Conservation (phyloP, 306 rosid genomes). For the Vachellia pachyceras region DNA sequence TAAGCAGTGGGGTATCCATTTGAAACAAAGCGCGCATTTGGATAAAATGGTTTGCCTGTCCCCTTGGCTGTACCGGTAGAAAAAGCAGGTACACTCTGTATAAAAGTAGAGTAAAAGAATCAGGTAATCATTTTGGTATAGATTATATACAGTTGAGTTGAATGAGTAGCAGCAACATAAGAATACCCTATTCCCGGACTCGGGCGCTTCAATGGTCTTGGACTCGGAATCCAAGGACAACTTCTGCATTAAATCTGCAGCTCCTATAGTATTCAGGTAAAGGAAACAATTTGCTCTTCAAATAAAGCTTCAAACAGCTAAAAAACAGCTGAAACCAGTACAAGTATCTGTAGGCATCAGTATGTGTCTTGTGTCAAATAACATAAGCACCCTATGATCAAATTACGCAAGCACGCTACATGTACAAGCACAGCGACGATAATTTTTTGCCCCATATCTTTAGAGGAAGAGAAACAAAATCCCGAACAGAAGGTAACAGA, state of each 20-base stretch:
- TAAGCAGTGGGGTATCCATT: constrained; percentile 49
- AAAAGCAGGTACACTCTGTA: not conserved
- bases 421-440: not conserved
- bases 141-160: too few species aligned
- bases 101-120: not conserved
- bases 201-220: constrained; percentile 38
- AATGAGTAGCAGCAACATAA: too few species aligned
- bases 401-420: not conserved
- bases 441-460: not conserved
- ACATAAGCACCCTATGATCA: constrained; percentile 5
- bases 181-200: constrained; percentile 45
- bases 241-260: constrained; percentile 55
- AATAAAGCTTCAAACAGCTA: not conserved
- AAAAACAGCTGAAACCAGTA: too few species aligned
- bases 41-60: constrained; percentile 49
- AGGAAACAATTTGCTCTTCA: constrained; percentile 19
- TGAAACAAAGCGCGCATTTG: constrained; percentile 43
- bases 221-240: constrained; percentile 52
- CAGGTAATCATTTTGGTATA: not conserved
- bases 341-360: too few species aligned
- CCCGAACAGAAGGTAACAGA: not conserved
- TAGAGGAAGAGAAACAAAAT: not conserved
- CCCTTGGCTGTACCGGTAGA: constrained; percentile 30
- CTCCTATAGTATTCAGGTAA: constrained; percentile 27
- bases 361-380: not conserved